A percentile compares a stretch with the other conserved stretches of the same genome.
phyloP scores from a whole-genome alignment of 2,329 filamentous ascomycete species.

The Apiospora saccharicola region DNA sequence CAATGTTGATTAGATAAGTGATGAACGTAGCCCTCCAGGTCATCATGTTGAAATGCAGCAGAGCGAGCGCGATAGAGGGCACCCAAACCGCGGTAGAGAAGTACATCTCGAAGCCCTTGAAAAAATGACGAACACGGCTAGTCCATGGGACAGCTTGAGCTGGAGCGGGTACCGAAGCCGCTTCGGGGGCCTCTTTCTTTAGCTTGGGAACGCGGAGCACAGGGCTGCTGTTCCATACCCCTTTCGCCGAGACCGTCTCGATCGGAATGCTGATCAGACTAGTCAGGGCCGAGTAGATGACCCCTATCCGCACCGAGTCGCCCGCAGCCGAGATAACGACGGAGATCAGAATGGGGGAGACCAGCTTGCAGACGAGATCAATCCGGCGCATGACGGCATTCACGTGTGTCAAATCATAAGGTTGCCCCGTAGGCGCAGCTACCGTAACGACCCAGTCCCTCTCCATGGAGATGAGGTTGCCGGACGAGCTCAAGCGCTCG shows the following conservation, averaged over 20 bases:
- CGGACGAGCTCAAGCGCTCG: slow-evolving; percentile 50
- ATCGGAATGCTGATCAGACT: slow-evolving; percentile 50
- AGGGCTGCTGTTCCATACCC: slow-evolving; percentile 47
- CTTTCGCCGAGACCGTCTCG: slow-evolving; percentile 48
- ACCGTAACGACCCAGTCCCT: slow-evolving; percentile 53
- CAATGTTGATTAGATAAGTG: slow-evolving; percentile 59
- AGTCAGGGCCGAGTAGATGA: slow-evolving; percentile 53
- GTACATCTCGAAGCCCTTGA: slow-evolving; percentile 45
- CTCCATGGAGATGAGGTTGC: slow-evolving; percentile 55
- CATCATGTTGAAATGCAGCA: slow-evolving; percentile 63
- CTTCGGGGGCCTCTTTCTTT: slow-evolving; percentile 23
- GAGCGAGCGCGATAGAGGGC: slow-evolving; percentile 56
- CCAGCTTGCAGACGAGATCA: slow-evolving; percentile 63
- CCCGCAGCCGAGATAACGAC: slow-evolving; percentile 51
- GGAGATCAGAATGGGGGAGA: slow-evolving; percentile 60
- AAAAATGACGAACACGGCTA: slow-evolving; percentile 34
- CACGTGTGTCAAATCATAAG: slow-evolving; percentile 50
- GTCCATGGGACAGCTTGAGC: slow-evolving; percentile 20
- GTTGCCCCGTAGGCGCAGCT: slow-evolving; percentile 40
- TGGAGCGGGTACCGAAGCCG: not conserved
- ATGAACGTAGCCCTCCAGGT: slow-evolving; percentile 63
- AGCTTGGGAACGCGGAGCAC: slow-evolving; percentile 43
- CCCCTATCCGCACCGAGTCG: slow-evolving; percentile 50
- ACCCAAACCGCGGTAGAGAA: slow-evolving; percentile 43
- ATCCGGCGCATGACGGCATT: slow-evolving; percentile 65